Base-by-base conservation (phyloP, 2,329 filamentous ascomycete species). In the Diaporthe sp. region DNA sequence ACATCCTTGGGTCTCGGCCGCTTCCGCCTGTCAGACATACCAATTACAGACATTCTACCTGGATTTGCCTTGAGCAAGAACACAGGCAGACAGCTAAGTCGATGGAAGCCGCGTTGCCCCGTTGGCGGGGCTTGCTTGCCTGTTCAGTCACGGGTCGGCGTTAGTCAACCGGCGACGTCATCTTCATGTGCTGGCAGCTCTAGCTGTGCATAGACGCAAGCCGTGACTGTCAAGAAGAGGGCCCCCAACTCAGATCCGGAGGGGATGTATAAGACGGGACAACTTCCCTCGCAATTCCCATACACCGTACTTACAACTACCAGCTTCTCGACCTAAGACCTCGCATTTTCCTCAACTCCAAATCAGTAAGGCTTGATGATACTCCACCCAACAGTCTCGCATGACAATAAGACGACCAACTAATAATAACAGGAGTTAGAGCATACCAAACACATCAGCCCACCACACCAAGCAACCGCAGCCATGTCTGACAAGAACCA, bases 151-250 rank as follows among this genome's bases (percentile, higher is more conserved):
- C 73, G 73, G 44, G 72, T 69, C 42, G 25, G 22, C 57, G 37
- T 71, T 76, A 76, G 74, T 74, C 61, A 44, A 59, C 53, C 2
- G 68, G 42, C 61, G 73, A 76, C 73, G 75, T 76, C 75, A 76
- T 76, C 59, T 75, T 67, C 53, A 73, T 72, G 69, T 70, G 75
- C 44, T 72, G 71, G 61, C 65, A 53, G 46, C 59, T 44, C 59
- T 44, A 65, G 39, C 59, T 46, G 59, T 65, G 12, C 46, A 19
- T 51, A 17, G 62, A 31, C 46, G 62, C 31, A 39, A 39, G 62
- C 31, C 31, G 31, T 68, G 62, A 37, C 44, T 53, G 31, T 59
- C 57, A 6, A 42, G 44, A 28, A 68, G 46, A 68, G 65, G 31
- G 46, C 5, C 46, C 65, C 65, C 65, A 69, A 22, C 46, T 69